Evolutionary conservation across 257 asterid genomes (phyloP), one percentile per base, ranked within the genome.

Genomic region (Fraxinus excelsior): DNA sequence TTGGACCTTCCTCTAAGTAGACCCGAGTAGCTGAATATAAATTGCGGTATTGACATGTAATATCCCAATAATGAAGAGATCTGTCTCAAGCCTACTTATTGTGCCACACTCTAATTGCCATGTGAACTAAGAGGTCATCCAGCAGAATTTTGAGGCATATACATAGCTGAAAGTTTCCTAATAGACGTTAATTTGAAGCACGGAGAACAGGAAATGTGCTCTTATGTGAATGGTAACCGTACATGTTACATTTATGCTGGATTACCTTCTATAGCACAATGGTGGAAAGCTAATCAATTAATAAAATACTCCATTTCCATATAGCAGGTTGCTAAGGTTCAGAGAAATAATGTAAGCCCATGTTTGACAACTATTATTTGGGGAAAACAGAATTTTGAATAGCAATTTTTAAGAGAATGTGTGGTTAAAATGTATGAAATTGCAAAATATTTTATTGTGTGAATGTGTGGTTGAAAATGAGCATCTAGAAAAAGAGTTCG

Each of bases 11-110:
- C 29, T 28, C 29, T 28, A 28, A 28, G 1, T 53, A 53, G 19
- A 19, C 64, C 64, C 64, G 19, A 53, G 64, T n/a, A 19, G 64
- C 64, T 53, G 67, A n/a, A 67, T 62, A 32, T 60, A 3, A 75
- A 32, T 28, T n/a, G 64, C n/a, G 72, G 18, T 46, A 51, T 73
- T 70, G 44, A 32, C 51, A 40, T 71, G 76, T 31, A 32, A 35
- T 84, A 68, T 66, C 65, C 31, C 74, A 74, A 62, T 53, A 69
- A 80, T 67, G 72, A 64, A 44, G 31, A 44, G 70, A 76, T 58
- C 67, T 26, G 38, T n/a, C 40, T 70, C 32, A 16, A 56, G 66
- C 78, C 70, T 38, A 71, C 58, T 29, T 53, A 67, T 29, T 34
- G 44, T 31, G 64, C 44, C 70, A 5, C 23, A 34, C 38, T 19